A percentile compares a stretch with the other conserved stretches of the same genome.
These are phyloP conservation scores for Aciculosporium take DNA, from an alignment of 2,329 filamentous ascomycete genomes.

Conservation along the genomic window DNA sequence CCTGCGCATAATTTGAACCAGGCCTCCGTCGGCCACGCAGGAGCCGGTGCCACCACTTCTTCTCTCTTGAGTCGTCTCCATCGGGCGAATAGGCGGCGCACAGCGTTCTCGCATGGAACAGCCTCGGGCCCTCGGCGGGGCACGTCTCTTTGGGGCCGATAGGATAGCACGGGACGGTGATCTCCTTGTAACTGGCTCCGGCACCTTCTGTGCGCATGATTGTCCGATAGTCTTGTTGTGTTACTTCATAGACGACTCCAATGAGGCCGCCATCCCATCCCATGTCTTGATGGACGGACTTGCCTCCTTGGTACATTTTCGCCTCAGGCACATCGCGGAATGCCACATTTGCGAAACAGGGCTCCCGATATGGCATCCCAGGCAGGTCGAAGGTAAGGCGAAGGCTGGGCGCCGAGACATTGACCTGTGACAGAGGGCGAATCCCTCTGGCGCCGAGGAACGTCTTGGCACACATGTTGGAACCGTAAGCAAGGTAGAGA, in stretches of 20 bases:
- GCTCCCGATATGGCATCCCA: slow-evolving; percentile 74
- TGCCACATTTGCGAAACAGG: slow-evolving; percentile 78
- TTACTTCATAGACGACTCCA: slow-evolving; percentile 93
- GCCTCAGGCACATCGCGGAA: slow-evolving; percentile 38
- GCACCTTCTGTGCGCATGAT: slow-evolving; percentile 89
- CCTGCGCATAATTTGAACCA: slow-evolving; percentile 60
- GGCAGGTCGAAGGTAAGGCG: slow-evolving; percentile 73
- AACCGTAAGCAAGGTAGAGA: slow-evolving; percentile 81
- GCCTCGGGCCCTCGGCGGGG: slow-evolving; percentile 42
- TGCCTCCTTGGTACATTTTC: slow-evolving; percentile 14
- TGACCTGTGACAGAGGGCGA: slow-evolving; percentile 63
- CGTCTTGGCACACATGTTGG: slow-evolving; percentile 68
- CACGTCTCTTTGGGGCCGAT: slow-evolving; percentile 45
- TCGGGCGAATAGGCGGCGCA: slow-evolving; percentile 46
- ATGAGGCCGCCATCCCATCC: slow-evolving; percentile 70
- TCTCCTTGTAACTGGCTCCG: slow-evolving; percentile 70
- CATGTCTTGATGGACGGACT: slow-evolving; percentile 7
- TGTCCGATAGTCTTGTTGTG: slow-evolving; percentile 61
- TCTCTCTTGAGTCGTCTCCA: slow-evolving; percentile 19
- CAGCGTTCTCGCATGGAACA: slow-evolving; percentile 77
- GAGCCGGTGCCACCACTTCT: slow-evolving; percentile 33
- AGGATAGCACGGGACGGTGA: slow-evolving; percentile 63
- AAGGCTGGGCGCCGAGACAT: slow-evolving; percentile 68
- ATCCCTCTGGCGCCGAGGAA: slow-evolving; percentile 70
- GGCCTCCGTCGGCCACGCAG: slow-evolving; percentile 37